A percentile compares a stretch with the other conserved stretches of the same genome.
These are phyloP conservation scores for Teratosphaeria pseudoeucalypti DNA, from an alignment of 2,329 filamentous ascomycete species.

Conservation along the genomic window DNA sequence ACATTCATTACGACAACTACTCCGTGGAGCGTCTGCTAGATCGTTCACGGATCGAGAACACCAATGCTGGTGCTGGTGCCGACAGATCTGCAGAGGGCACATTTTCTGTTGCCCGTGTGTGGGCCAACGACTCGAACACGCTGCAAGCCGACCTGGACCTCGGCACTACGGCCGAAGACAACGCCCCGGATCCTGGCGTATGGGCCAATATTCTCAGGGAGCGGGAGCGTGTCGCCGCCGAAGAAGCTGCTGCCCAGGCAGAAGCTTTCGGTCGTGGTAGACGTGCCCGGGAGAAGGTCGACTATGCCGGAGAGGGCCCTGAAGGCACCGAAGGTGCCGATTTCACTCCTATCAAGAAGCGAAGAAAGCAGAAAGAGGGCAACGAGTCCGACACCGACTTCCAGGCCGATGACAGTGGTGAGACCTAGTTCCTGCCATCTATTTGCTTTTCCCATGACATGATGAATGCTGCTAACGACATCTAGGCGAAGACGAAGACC, in stretches of 20 bases:
- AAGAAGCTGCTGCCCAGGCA: conserved; percentile 55
- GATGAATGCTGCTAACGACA: conserved; percentile 23
- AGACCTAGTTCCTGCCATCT: neutral
- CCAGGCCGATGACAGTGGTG: conserved; percentile 31
- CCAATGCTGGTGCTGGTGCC: conserved; percentile 46
- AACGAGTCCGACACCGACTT: conserved; percentile 42
- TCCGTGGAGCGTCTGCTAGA: conserved; percentile 89
- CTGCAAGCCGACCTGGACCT: conserved; percentile 38
- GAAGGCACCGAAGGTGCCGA: conserved; percentile 13
- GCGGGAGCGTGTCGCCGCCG: conserved; percentile 67
- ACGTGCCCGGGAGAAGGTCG: conserved; percentile 53
- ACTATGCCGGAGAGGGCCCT: conserved; percentile 33
- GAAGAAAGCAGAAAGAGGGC: conserved; percentile 22
- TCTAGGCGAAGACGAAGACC: conserved; percentile 21
- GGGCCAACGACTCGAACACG: conserved; percentile 71
- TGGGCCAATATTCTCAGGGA: conserved; percentile 88
- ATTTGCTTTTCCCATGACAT: neutral
- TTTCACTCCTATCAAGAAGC: conserved; percentile 23
- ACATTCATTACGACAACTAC: conserved; percentile 70
- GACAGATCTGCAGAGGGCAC: conserved; percentile 63
- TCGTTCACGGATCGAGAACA: conserved; percentile 68
- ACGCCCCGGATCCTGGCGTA: conserved; percentile 53
- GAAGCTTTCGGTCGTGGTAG: conserved; percentile 80
- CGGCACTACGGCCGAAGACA: conserved; percentile 18
- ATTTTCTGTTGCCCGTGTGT: conserved; percentile 84